Conservation (phyloP, 306 rosid genomes). For the Luffa aegyptiaca region DNA sequence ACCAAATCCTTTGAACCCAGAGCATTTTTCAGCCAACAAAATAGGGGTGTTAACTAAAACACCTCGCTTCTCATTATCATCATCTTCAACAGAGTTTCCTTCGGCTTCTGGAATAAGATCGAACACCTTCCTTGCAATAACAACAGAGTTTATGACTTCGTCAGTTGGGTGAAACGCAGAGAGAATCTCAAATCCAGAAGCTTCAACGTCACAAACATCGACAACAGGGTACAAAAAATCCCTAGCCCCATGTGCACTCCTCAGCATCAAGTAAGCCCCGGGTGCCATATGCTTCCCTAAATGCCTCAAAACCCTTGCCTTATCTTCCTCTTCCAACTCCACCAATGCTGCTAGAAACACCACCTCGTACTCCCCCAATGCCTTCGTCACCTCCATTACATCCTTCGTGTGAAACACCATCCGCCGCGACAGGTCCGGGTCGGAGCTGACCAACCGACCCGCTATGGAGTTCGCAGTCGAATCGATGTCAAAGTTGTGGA, state of each 20-base stretch:
- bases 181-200: constrained; percentile 20
- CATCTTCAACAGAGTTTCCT: neutral
- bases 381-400: constrained; percentile 14
- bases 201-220: constrained; percentile 17
- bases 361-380: constrained; percentile 16
- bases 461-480: constrained; percentile 21
- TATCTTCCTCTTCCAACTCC: constrained; percentile 22
- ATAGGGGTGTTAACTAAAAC: neutral
- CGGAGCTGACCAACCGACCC: constrained; percentile 8
- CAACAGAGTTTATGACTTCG: constrained; percentile 26
- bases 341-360: constrained; percentile 28
- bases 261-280: constrained; percentile 19
- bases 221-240: constrained; percentile 27
- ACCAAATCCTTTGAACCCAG: neutral
- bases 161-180: constrained; percentile 23
- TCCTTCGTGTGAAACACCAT: constrained; percentile 25
- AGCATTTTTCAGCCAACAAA: neutral
- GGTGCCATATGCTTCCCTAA: constrained; percentile 21
- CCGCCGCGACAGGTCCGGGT: constrained; percentile 20
- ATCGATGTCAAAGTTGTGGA: constrained; percentile 26
- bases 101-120: neutral
- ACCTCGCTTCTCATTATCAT: neutral
- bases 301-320: constrained; percentile 14
- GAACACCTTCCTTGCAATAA: constrained; percentile 14
- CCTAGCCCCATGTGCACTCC: constrained; percentile 31